Evolutionary conservation across 1,284 basidiomycete genomes (phyloP), one percentile per base, ranked within the genome.

Genomic region (Cutaneotrichosporon sp.): DNA sequence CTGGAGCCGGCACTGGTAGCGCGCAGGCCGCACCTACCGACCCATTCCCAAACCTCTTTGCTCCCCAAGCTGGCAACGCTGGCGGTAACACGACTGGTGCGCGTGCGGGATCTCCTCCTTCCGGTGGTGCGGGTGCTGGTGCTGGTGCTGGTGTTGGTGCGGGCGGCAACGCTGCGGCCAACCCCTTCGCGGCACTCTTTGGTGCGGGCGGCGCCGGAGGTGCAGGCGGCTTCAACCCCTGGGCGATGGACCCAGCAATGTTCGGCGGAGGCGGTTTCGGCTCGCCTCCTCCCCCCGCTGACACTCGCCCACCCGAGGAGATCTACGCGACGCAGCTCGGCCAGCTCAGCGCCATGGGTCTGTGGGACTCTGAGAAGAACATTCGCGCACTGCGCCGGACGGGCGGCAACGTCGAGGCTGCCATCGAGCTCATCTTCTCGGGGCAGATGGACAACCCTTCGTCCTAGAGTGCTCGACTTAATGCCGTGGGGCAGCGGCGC

Each of bases 291-390:
- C 60, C 67, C 3, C 68, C 72, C 14, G 54, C 61, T 32, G 88
- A 91, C 68, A 76, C 82, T 3, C 77, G 88, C 63, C 80, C 87
- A 11, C 84, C 89, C 4, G 90, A 93, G 71, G 90, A 92, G 76
- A 79, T 90, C 49, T 94, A 88, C 79, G 86, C 91, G 65, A 83
- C 86, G 12, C 88, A 92, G 70, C 76, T 92, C 11, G 66, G 71
- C 26, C 72, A 72, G 56, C 53, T 75, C 58, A 73, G 71, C 42
- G 71, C 62, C 42, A 75, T 75, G 74, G 89, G 91, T 81, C 69
- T 93, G 61, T 85, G 88, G 75, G 88, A 92, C 58, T 88, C 89
- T 10, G 72, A 82, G 44, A 89, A 92, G 79, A 94, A 94, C 68
- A 79, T 94, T n/a, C 80, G 89, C 17, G 90, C 90, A 9, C 76